Percentiles rank a stretch among this genome's conserved stretches.
Evolutionary conservation across 169 alveolate species (phyloP).

Genomic region (Eimeria praecox): DNA sequence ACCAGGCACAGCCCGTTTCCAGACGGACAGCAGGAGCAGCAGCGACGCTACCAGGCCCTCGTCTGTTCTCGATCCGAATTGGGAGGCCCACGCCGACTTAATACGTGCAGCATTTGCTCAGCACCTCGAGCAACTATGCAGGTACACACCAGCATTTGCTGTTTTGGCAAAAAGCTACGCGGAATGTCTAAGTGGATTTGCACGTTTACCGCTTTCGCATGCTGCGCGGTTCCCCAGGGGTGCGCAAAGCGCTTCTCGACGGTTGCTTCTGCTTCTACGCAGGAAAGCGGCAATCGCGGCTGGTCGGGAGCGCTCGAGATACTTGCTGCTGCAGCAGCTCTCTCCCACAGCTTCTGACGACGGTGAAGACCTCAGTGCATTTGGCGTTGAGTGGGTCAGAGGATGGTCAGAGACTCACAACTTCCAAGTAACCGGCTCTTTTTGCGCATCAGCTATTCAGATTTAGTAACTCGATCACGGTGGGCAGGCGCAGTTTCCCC

Average conservation of each 20-base stretch:
- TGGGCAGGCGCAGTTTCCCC: background rate
- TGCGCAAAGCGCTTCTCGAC: background rate
- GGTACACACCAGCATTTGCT: constrained; percentile 31
- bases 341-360: constrained; percentile 5
- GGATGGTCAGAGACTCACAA: constrained; percentile 80
- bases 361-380: constrained; percentile 29
- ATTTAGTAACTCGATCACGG: background rate
- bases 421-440: constrained; percentile 55
- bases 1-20: background rate
- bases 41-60: constrained; percentile 69
- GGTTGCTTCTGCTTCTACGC: background rate
- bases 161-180: background rate
- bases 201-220: background rate
- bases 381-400: constrained; percentile 60
- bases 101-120: constrained; percentile 72
- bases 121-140: constrained; percentile 73
- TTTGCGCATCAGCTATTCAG: background rate
- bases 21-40: constrained; percentile 67
- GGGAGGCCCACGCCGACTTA: constrained; percentile 74
- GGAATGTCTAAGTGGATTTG: background rate
- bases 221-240: background rate
- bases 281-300: constrained; percentile 78
- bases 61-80: constrained; percentile 34
- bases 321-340: constrained; percentile 49
- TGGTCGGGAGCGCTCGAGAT: constrained; percentile 68